Base-by-base conservation (phyloP, 352 stramenopile genomes). In the Halophytophthora batemanensis region DNA sequence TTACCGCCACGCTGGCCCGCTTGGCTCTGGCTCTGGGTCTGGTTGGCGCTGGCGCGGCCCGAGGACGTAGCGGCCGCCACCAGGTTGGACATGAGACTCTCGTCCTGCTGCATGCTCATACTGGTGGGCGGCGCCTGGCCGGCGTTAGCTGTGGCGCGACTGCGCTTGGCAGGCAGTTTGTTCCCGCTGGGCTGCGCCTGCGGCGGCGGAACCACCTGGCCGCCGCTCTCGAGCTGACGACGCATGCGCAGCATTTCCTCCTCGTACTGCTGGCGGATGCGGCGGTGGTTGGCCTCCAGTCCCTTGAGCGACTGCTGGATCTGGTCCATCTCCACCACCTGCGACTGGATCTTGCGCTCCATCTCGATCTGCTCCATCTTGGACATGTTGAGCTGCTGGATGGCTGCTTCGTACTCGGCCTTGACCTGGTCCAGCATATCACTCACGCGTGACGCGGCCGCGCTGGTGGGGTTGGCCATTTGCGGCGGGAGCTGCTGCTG, bases 331-430 rank as follows among this genome's bases (percentile, higher is more conserved):
- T 93, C 83, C 17, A 87, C 73, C 39, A 92, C 80, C 54, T 93
- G 83, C 33, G 80, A 85, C 56, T 90, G 80, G 46, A 93, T 84
- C 74, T 93, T 93, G 61, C 83, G 83, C 59, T 93, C 81, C 58
- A 92, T 72, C 51, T 91, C 83, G n/a, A 91, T 74, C 58, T 92
- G 81, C 50, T 92, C 83, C 71, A 93, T 90, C 71, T 91, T 93
- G 62, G 72, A 71, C 52, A 92, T 90, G 63, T 92, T 91, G 2
- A 93, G 71, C 55, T 93, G 83, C 61, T 93, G 83, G 39, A 93
- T 77, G 12, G 82, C 74, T 14, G 74, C 79, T 53, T 93, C 81
- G 52, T 90, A 93, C 58, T 93, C 83, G 44, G 61, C 80, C 59
- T 93, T 93, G 21, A 90, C 73, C 42, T 88, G 82, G 60, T 93